Percentiles rank a stretch among this genome's conserved stretches.
These are phyloP conservation scores for Biscogniauxia mediterranea DNA, from an alignment of 2,329 filamentous ascomycete species.

Conservation along the genomic window DNA sequence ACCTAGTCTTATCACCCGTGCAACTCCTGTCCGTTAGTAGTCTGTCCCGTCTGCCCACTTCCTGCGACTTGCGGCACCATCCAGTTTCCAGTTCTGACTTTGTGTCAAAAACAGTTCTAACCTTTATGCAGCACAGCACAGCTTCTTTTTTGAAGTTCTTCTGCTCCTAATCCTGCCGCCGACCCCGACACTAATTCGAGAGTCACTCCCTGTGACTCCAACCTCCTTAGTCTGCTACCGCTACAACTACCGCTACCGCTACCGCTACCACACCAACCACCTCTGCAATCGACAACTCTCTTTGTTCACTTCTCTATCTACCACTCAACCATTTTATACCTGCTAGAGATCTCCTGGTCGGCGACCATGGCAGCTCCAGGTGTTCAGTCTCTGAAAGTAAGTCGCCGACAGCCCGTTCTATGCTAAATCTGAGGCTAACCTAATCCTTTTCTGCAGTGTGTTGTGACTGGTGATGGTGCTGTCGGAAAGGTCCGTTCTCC, in stretches of 20 bases:
- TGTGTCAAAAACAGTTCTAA: slow-evolving; percentile 40
- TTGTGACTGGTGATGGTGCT: slow-evolving; percentile 98
- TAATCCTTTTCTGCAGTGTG: slow-evolving; percentile 62
- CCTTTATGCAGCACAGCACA: slow-evolving; percentile 38
- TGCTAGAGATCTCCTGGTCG: slow-evolving; percentile 20
- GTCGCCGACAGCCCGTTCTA: slow-evolving; percentile 24
- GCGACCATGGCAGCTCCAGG: slow-evolving; percentile 75
- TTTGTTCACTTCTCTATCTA: slow-evolving; percentile 8
- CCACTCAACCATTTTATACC: slow-evolving; percentile 12
- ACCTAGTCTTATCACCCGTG: neutral
- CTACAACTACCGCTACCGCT: neutral
- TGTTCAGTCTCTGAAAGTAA: slow-evolving; percentile 89
- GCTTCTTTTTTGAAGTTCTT: slow-evolving; percentile 24
- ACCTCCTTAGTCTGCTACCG: neutral
- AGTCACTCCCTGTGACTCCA: slow-evolving; percentile 1
- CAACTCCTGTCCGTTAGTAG: too few species aligned
- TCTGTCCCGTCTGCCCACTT: slow-evolving; percentile 3
- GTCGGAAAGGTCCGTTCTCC: slow-evolving; percentile 81
- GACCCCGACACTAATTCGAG: slow-evolving; percentile 11
- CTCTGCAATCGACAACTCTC: slow-evolving; percentile 9
- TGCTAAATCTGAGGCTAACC: slow-evolving; percentile 36
- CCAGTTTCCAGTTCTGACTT: slow-evolving; percentile 25
- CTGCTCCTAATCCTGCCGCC: slow-evolving; percentile 15
- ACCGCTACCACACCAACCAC: slow-evolving; percentile 5
- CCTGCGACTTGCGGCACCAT: slow-evolving; percentile 37